Evolutionary conservation across 306 rosid species (phyloP).

Genomic region (Benincasa hispida): DNA sequence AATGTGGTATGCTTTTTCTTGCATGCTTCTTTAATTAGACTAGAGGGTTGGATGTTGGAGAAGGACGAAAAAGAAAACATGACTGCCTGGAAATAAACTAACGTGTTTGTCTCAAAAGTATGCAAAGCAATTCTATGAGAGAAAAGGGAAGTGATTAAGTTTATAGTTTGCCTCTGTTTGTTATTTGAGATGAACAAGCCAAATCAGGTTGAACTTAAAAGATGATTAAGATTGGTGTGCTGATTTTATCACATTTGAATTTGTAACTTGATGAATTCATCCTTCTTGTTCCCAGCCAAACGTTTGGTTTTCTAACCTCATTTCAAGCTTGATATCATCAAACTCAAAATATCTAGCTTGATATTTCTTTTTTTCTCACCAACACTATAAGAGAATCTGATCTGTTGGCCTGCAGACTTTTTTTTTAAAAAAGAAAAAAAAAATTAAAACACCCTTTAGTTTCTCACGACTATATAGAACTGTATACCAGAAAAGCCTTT

Average conservation of each 20-base stretch:
- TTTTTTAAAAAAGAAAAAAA: too few relatives aligned
- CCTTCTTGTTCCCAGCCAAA: background rate
- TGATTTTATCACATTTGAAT: background rate
- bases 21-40: background rate
- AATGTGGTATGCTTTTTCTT: slow-evolving; percentile 44
- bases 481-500: background rate
- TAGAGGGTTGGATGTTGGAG: background rate
- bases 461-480: background rate
- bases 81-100: background rate
- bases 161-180: background rate
- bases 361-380: background rate
- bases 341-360: background rate
- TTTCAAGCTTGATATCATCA: background rate
- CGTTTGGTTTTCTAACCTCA: background rate
- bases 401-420: background rate
- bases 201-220: background rate
- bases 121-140: background rate
- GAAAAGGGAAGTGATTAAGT: background rate
- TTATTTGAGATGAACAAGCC: background rate
- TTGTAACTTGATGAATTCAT: background rate
- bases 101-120: background rate
- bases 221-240: background rate
- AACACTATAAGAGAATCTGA: background rate
- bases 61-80: background rate
- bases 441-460: background rate